Evolutionary conservation across 139 green algal species (phyloP), one percentile per base, ranked within the genome.

Genomic region (Eudorina sp.): DNA sequence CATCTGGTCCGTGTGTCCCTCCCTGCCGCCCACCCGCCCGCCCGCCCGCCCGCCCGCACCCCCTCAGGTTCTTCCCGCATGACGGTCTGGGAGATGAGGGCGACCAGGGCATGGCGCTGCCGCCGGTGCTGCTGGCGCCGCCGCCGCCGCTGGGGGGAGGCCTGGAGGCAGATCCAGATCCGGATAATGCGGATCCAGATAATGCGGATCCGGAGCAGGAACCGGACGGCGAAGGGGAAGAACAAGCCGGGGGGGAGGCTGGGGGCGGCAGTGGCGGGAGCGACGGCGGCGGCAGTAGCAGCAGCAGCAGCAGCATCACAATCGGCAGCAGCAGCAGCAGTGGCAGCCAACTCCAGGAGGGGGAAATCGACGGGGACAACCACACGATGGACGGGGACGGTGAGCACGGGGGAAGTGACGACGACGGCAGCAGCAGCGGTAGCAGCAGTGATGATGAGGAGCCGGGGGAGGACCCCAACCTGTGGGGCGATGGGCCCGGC

Each of bases 11-110:
- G n/a, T n/a, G n/a, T n/a, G n/a, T n/a, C n/a, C n/a, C n/a, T n/a
- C n/a, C n/a, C n/a, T n/a, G n/a, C n/a, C n/a, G n/a, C n/a, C n/a
- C n/a, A n/a, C n/a, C n/a, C n/a, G n/a, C n/a, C n/a, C n/a, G n/a
- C n/a, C n/a, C n/a, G n/a, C n/a, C n/a, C n/a, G n/a, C n/a, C n/a
- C n/a, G n/a, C n/a, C n/a, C n/a, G n/a, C n/a, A n/a, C n/a, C n/a
- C n/a, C n/a, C n/a, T n/a, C 58, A 74, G 78, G 58, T 86, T 86
- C 80, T 76, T 77, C 14, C 80, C 80, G 19, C 80, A 86, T 16
- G 29, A 48, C 21, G 60, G 80, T 3, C 60, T 76, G 21, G 80
- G 80, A 4, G 80, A 86, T 43, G 29, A 51, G 43, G 80, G 27
- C 0, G 80, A 86, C 43, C 60, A 77, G n/a, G 58, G 0, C 16